phyloP scores from a whole-genome alignment of 2,329 filamentous ascomycete genomes.

The Diaporthe sp. region DNA sequence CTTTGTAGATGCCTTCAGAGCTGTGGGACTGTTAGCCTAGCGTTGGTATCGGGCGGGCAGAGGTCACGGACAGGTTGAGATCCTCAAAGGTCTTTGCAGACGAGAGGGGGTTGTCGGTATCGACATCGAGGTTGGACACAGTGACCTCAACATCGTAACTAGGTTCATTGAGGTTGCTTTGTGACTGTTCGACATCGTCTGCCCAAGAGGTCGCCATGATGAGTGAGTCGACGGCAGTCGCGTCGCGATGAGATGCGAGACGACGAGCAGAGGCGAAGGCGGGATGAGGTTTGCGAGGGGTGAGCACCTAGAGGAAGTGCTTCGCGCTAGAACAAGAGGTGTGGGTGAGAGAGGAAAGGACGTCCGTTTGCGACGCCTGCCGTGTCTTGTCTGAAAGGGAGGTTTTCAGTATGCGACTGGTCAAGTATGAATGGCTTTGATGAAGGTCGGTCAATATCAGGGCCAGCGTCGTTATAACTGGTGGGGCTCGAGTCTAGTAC shows the following conservation, averaged over 20 bases:
- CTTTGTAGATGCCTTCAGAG: slow-evolving; percentile 78
- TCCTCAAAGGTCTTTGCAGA: slow-evolving; percentile 88
- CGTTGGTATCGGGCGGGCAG: slow-evolving; percentile 39
- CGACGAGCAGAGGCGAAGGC: neutral
- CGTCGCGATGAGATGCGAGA: slow-evolving; percentile 16
- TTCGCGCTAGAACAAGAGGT: neutral
- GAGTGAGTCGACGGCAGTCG: neutral
- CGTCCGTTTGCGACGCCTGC: slow-evolving; percentile 1
- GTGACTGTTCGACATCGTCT: slow-evolving; percentile 51
- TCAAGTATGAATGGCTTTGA: slow-evolving; percentile 10
- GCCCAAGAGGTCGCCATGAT: slow-evolving; percentile 31
- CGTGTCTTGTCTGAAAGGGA: slow-evolving; percentile 13
- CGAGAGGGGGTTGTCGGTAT: slow-evolving; percentile 88
- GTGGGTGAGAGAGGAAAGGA: neutral
- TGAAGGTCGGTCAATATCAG: slow-evolving; percentile 12
- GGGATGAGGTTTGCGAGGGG: neutral
- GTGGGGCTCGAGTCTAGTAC: slow-evolving; percentile 29
- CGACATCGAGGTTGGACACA: slow-evolving; percentile 87
- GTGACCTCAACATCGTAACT: slow-evolving; percentile 93
- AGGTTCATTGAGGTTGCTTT: slow-evolving; percentile 65
- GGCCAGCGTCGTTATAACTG: slow-evolving; percentile 8
- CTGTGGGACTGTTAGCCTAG: slow-evolving; percentile 40
- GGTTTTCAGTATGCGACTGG: slow-evolving; percentile 11
- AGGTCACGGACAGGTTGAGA: slow-evolving; percentile 78
- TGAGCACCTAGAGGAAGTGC: neutral